Evolutionary conservation across 2,329 filamentous ascomycete genomes (phyloP), one percentile per base, ranked within the genome.

Genomic region (Boeremia exigua): DNA sequence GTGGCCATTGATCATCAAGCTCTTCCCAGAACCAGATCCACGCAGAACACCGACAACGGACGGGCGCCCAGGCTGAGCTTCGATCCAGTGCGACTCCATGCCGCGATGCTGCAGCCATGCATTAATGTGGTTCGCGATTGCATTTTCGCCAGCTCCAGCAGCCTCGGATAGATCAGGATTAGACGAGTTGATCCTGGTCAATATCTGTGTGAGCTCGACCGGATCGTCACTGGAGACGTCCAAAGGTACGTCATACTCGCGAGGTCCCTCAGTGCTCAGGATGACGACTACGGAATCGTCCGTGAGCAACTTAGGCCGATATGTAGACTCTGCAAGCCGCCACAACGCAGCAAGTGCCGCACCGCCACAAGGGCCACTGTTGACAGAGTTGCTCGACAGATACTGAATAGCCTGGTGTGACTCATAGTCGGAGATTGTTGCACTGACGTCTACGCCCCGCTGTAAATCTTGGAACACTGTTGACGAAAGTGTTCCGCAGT

Each of bases 401-500:
- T 86, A 81, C 58, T 80, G 61, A 0, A 86, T 79, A 0, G 86
- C 85, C 0, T 76, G 54, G 61, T 92, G 88, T 0, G 84, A 80
- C 56, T 92, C 87, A 11, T 72, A 69, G 60, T 90, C 88, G 0
- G 82, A 84, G 0, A 92, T 80, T 0, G 82, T 83, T 0, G 87
- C 73, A 48, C 82, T 83, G 1, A 81, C 84, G 73, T 90, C 85
- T 0, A 91, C 80, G 0, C 86, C 83, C 0, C 77, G 68, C 7
- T 77, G 73, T 3, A 93, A 69, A 0, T 85, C 68, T 0, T 84
- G 79, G 87, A 88, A 93, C 0, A 88, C 86, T 0, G 82, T 85
- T 0, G 78, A 78, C 0, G 88, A 90, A 0, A 89, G 80, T 0
- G 86, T 90, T 0, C 88, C 88, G 58, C 89, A 92, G 61, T 90